These are phyloP conservation scores for Sambucus nigra DNA, from an alignment of 129 eudicot species.

Conservation along the genomic window DNA sequence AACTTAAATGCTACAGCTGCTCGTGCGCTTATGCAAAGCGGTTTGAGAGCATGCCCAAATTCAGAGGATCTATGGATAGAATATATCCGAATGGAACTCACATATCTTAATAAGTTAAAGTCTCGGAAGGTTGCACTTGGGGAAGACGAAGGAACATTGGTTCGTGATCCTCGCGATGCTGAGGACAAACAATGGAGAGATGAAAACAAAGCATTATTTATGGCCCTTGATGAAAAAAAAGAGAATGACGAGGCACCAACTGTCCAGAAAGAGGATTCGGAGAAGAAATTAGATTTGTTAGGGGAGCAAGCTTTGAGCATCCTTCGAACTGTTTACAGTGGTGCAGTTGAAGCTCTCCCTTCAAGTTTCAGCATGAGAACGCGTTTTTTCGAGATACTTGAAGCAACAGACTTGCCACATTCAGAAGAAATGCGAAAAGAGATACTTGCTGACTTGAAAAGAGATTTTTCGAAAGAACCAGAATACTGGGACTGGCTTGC, in stretches of 20 bases:
- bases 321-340: slow-evolving; percentile 53
- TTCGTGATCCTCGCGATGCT: slow-evolving; percentile 26
- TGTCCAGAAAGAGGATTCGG: slow-evolving; percentile 33
- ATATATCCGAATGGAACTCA: slow-evolving; percentile 87
- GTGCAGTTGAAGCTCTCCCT: slow-evolving; percentile 79
- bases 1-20: slow-evolving; percentile 72
- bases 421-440: slow-evolving; percentile 55
- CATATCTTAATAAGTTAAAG: slow-evolving; percentile 76
- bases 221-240: slow-evolving; percentile 41
- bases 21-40: slow-evolving; percentile 83
- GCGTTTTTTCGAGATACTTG: slow-evolving; percentile 55
- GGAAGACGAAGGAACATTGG: slow-evolving; percentile 48
- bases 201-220: slow-evolving; percentile 72
- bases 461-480: slow-evolving; percentile 51
- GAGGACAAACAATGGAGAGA: slow-evolving; percentile 78
- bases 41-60: slow-evolving; percentile 76
- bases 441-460: slow-evolving; percentile 73
- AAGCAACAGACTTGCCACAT: slow-evolving; percentile 53
- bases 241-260: slow-evolving; percentile 26
- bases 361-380: slow-evolving; percentile 56
- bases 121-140: slow-evolving; percentile 79
- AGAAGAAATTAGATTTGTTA: slow-evolving; percentile 42
- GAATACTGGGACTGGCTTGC: slow-evolving; percentile 96
- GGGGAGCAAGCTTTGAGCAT: slow-evolving; percentile 52
- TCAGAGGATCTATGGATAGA: slow-evolving; percentile 89